A percentile compares a stretch with the other conserved stretches of the same genome.
Conservation (phyloP, 805 yeast genomes). For the Candida pseudofarinosa region DNA sequence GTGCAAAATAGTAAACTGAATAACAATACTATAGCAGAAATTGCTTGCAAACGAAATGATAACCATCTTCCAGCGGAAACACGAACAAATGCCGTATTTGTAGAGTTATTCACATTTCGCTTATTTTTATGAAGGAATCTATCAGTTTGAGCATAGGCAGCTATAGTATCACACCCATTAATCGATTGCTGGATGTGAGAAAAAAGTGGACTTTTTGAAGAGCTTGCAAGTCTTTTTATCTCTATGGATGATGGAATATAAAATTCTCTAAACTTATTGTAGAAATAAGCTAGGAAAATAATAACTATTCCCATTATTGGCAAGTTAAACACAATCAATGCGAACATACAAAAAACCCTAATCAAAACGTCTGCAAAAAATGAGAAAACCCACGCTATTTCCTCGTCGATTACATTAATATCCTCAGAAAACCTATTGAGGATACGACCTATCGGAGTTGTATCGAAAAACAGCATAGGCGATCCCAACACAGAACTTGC, state of each 20-base stretch:
- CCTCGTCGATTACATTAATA: conserved; percentile 28
- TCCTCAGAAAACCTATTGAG: conserved; percentile 39
- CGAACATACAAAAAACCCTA: conserved; percentile 24
- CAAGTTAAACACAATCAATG: conserved; percentile 26
- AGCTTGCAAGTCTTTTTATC: conserved; percentile 66
- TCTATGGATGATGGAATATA: conserved; percentile 53
- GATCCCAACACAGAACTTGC: conserved; percentile 30
- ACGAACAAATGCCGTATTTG: conserved; percentile 18
- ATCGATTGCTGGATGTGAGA: conserved; percentile 81
- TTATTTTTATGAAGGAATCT: conserved; percentile 34
- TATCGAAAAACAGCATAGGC: conserved; percentile 41
- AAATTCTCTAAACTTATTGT: conserved; percentile 25
- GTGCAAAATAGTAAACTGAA: conserved; percentile 24
- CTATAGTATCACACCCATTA: conserved; percentile 70
- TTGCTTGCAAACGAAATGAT: conserved; percentile 32
- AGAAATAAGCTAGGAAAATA: conserved; percentile 20
- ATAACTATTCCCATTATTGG: conserved; percentile 32
- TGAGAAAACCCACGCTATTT: conserved; percentile 26
- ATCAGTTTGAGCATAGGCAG: conserved; percentile 66
- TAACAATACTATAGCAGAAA: conserved; percentile 31
- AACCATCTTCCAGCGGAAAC: conserved; percentile 32
- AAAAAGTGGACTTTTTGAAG: conserved; percentile 71
- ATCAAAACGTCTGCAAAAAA: conserved; percentile 13
- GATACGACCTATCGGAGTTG: conserved; percentile 38
- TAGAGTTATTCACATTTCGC: conserved; percentile 20